Evolutionary conservation across 164 flowering plant species (phyloP).

Genomic region (Liquidambar formosana): DNA sequence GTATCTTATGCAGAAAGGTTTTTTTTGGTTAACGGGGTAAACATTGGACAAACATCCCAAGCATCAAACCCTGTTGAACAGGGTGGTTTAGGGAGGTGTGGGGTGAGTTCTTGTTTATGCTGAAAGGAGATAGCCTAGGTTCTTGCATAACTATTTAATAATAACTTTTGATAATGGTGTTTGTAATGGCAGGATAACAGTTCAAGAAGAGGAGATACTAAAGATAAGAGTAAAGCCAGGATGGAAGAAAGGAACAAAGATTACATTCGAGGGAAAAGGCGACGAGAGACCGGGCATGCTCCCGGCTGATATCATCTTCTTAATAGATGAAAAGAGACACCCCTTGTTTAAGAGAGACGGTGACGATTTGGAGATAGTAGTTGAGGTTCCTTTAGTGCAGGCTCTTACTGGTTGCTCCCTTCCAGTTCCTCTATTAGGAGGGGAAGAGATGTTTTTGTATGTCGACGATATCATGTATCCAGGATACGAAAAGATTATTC

Average conservation of each 20-base stretch:
- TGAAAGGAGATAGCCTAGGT: no score
- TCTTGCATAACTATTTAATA: no score
- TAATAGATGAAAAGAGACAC: conserved; percentile 63
- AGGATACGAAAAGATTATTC: conserved; percentile 58
- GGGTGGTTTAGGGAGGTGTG: no score
- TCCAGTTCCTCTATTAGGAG: conserved; percentile 64
- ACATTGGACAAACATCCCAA: no score
- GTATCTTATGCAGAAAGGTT: no score
- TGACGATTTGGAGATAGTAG: conserved; percentile 56
- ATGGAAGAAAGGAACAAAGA: conserved; percentile 79
- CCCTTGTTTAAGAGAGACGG: conserved; percentile 61
- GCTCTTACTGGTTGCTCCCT: conserved; percentile 74
- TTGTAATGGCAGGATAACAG: conserved; percentile 38
- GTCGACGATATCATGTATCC: conserved; percentile 59
- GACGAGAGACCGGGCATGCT: conserved; percentile 61
- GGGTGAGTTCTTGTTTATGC: no score
- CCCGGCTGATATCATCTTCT: conserved; percentile 64
- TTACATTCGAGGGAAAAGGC: conserved; percentile 77
- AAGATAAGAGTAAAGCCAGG: conserved; percentile 75
- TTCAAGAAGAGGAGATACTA: conserved; percentile 59
- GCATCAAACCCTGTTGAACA: no score
- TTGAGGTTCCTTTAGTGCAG: conserved; percentile 63
- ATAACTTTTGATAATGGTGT: no score
- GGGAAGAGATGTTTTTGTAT: conserved; percentile 49
- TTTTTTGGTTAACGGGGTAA: no score